Percentiles rank a stretch among this genome's conserved stretches.
These are phyloP conservation scores for Candida ovalis DNA, from an alignment of 805 yeast genomes.

Conservation along the genomic window DNA sequence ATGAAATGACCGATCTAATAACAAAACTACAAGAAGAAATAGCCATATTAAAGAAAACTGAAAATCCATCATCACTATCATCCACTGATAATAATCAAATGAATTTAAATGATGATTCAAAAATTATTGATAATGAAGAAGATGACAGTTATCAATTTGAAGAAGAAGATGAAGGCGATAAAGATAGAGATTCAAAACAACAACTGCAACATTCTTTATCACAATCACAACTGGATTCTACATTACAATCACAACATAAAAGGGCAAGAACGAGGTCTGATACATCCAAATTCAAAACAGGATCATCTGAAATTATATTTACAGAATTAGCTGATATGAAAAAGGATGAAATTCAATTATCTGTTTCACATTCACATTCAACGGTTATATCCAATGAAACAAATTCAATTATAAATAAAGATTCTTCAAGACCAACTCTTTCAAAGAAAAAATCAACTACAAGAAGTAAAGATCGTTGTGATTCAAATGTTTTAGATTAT, in stretches of 20 bases:
- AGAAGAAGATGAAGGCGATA: neutral
- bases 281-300: slow-evolving; percentile 1
- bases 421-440: neutral
- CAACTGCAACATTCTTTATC: neutral
- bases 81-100: no score
- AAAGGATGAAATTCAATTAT: neutral
- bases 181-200: neutral
- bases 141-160: neutral
- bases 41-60: neutral
- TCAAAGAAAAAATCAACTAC: neutral
- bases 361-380: neutral
- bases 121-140: neutral
- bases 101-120: neutral
- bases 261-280: neutral
- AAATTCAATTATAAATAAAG: neutral
- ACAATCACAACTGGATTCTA: neutral
- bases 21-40: slow-evolving; percentile 12
- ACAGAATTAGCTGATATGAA: slow-evolving; percentile 11
- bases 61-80: no score
- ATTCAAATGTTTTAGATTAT: slow-evolving; percentile 6
- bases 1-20: slow-evolving; percentile 18
- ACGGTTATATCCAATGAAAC: neutral
- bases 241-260: neutral
- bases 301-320: slow-evolving; percentile 8
- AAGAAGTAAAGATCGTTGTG: neutral